Evolutionary conservation across 371 early-diverging fungal genomes (phyloP).

Genomic region (Cokeromyces recurvatus): DNA sequence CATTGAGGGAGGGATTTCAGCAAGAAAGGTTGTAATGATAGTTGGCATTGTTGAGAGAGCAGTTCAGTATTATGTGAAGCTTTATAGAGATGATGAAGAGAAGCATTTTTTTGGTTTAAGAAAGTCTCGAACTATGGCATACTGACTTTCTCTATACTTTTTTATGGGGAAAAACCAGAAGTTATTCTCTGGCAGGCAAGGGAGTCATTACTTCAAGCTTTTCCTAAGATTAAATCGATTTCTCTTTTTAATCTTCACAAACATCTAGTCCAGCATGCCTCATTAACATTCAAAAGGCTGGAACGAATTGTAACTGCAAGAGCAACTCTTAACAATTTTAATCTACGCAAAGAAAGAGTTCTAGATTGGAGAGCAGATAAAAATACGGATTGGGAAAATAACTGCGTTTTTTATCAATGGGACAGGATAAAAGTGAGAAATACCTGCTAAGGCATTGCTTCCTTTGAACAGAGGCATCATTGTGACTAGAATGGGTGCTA

Average conservation of each 20-base stretch:
- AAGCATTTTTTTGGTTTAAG: slow-evolving; percentile 5
- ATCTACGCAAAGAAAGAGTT: slow-evolving; percentile 1
- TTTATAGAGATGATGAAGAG: too few species aligned
- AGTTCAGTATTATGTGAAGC: slow-evolving; percentile 11
- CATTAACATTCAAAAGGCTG: slow-evolving; percentile 3
- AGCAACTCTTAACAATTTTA: not conserved
- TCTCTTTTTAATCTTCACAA: not conserved
- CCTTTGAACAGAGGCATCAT: slow-evolving; percentile 7
- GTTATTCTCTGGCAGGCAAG: slow-evolving; percentile 5
- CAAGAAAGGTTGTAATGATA: slow-evolving; percentile 6
- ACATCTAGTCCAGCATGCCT: not conserved
- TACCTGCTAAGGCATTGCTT: slow-evolving; percentile 2
- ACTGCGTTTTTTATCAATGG: slow-evolving; percentile 8
- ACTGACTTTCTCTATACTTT: not conserved
- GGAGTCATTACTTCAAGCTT: slow-evolving; percentile 1
- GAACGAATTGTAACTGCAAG: not conserved
- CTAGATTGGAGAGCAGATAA: slow-evolving; percentile 1
- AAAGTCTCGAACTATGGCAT: not conserved
- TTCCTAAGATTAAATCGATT: not conserved
- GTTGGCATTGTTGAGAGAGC: slow-evolving; percentile 6
- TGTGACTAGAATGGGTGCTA: slow-evolving; percentile 2
- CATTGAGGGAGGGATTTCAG: slow-evolving; percentile 2
- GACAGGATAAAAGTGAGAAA: slow-evolving; percentile 7
- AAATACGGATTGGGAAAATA: not conserved
- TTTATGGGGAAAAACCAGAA: slow-evolving; percentile 2